These are phyloP conservation scores for Pseudogymnoascus sp. DNA, from an alignment of 2,329 filamentous ascomycete genomes.

Conservation along the genomic window DNA sequence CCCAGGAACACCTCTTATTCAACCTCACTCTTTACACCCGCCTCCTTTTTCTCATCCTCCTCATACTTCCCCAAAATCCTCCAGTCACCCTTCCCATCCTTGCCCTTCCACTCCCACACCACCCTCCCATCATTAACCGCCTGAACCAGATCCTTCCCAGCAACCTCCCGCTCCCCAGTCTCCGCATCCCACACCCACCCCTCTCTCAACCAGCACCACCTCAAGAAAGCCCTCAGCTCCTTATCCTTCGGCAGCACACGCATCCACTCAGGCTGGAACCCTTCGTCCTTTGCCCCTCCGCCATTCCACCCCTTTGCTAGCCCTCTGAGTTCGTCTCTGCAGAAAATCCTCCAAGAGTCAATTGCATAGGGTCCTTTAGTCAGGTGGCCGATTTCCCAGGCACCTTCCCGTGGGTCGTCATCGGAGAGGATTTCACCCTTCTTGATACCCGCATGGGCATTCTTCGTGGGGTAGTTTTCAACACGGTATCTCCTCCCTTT, in stretches of 20 bases:
- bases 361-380: slow-evolving; percentile 76
- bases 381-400: slow-evolving; percentile 81
- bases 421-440: slow-evolving; percentile 40
- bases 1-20: background rate
- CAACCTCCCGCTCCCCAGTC: slow-evolving; percentile 54
- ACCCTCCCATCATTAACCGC: slow-evolving; percentile 53
- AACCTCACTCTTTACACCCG: background rate
- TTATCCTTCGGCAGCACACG: slow-evolving; percentile 76
- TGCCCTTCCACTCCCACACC: slow-evolving; percentile 26
- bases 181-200: slow-evolving; percentile 73
- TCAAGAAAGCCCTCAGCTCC: slow-evolving; percentile 75
- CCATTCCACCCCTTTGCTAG: slow-evolving; percentile 61
- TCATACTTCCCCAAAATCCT: background rate
- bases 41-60: background rate
- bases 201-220: slow-evolving; percentile 88
- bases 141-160: slow-evolving; percentile 44
- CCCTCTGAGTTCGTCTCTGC: slow-evolving; percentile 67
- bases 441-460: slow-evolving; percentile 42
- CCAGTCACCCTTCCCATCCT: slow-evolving; percentile 1
- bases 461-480: slow-evolving; percentile 44
- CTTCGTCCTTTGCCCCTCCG: slow-evolving; percentile 34
- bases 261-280: slow-evolving; percentile 85
- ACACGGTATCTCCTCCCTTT: slow-evolving; percentile 49
- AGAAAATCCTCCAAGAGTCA: slow-evolving; percentile 92
- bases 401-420: slow-evolving; percentile 27